Evolutionary conservation across 2,329 filamentous ascomycete genomes (phyloP).

Genomic region (Phoma sp.): DNA sequence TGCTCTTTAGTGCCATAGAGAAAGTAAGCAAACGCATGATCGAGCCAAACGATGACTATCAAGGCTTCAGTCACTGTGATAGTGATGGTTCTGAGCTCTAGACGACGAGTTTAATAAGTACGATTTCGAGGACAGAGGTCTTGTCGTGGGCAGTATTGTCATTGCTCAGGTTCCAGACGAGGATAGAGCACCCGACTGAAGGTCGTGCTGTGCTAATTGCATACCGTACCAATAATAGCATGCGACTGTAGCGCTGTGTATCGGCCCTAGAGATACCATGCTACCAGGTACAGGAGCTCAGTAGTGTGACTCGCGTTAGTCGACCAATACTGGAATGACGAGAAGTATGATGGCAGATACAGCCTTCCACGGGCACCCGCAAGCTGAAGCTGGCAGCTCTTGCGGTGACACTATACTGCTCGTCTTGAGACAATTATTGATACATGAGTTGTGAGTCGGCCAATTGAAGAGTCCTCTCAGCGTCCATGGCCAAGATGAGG

Average conservation of each 20-base stretch:
- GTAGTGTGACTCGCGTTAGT: slow-evolving; percentile 8
- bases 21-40: background rate
- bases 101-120: too few relatives aligned
- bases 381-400: background rate
- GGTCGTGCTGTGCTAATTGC: background rate
- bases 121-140: too few relatives aligned
- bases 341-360: background rate
- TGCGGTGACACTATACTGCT: background rate
- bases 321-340: background rate
- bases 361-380: background rate
- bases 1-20: background rate
- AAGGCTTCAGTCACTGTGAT: too few relatives aligned
- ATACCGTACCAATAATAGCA: too few relatives aligned
- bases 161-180: background rate
- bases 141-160: too few relatives aligned
- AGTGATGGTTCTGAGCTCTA: too few relatives aligned
- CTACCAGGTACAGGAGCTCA: slow-evolving; percentile 1
- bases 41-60: background rate
- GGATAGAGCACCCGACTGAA: background rate
- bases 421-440: background rate
- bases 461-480: background rate
- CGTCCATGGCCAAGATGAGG: background rate
- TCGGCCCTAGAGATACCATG: background rate
- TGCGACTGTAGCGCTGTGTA: background rate
- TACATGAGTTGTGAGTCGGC: background rate